A percentile compares a stretch with the other conserved stretches of the same genome.
These are phyloP conservation scores for Leccinum variicolor DNA, from an alignment of 768 basidiomycete species.

Conservation along the genomic window DNA sequence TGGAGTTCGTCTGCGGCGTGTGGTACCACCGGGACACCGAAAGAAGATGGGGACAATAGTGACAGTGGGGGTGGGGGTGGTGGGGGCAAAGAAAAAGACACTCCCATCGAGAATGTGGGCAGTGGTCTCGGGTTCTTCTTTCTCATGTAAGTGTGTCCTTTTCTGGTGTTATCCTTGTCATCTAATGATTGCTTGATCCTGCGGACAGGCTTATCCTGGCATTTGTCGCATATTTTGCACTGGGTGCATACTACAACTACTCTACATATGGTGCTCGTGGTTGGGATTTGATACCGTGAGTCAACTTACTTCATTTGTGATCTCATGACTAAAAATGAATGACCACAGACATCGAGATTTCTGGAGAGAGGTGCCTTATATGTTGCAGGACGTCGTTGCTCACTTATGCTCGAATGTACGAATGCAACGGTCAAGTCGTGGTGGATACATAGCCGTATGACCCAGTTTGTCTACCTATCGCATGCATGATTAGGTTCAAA, in stretches of 20 bases:
- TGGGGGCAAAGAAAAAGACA: conserved; percentile 17
- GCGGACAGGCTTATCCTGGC: conserved; percentile 48
- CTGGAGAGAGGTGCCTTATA: conserved; percentile 87
- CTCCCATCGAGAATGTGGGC: conserved; percentile 45
- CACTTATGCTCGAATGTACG: conserved; percentile 75
- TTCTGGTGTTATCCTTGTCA: conserved; percentile 1
- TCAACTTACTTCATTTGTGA: conserved; percentile 16
- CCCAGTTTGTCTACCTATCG: background rate
- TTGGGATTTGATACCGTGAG: conserved; percentile 80
- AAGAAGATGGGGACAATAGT: conserved; percentile 24
- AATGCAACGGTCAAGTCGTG: conserved; percentile 60
- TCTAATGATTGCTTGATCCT: conserved; percentile 32
- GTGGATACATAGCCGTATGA: conserved; percentile 77
- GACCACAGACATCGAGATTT: conserved; percentile 75
- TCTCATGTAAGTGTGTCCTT: conserved; percentile 58
- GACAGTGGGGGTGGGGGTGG: conserved; percentile 12
- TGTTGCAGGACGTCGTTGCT: conserved; percentile 72
- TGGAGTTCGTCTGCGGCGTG: conserved; percentile 69
- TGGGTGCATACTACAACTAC: conserved; percentile 88
- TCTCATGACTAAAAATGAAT: conserved; percentile 3
- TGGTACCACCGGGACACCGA: conserved; percentile 26
- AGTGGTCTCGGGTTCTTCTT: conserved; percentile 90
- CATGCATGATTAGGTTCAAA: background rate
- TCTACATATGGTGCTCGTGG: conserved; percentile 84
- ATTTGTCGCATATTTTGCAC: conserved; percentile 63